Evolutionary conservation across 2,329 filamentous ascomycete species (phyloP), one percentile per base, ranked within the genome.

Genomic region (Juglanconis sp.): DNA sequence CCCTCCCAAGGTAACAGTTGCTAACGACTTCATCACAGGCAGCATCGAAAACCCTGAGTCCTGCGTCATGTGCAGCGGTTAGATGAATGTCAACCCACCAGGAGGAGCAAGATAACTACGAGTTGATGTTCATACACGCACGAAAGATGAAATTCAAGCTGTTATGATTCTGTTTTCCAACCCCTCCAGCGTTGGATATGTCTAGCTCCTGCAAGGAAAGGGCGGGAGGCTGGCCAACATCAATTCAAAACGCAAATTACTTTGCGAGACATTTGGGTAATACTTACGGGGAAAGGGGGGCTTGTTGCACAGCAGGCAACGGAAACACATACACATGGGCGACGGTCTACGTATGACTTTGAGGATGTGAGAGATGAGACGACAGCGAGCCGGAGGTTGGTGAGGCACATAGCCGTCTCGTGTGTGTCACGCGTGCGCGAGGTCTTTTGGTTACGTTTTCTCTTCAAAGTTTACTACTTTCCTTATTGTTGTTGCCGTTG

Each of bases 11-110:
- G 44, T 36, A 17, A 17, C 13, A 58, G 53, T 57, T 34, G 63
- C 70, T 77, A 70, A 81, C 72, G 68, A 69, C 15, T 34, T 35
- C 44, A 52, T 56, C 48, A 69, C 62, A 90, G 87, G 87, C 82
- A 97, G 93, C 78, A 98, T 99, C 75, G 93, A 98, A 73, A 97
- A 98, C 81, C 92, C 89, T 68, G 95, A 99, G 74, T 83, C 89
- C 52, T 99, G 95, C 74, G 74, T 96, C 66, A 98, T 99, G 95
- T 99, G 95, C 87, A 96, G 91, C 77, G 94, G 93, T 80, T 98
- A 84, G 75, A 70, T 49, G 24, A 51, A 38, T 6, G 38, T 56
- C 15, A 47, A 56, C 44, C 58, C 15, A 38, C 35, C 7, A n/a
- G 36, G 48, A 36, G 44, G 40, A 47, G 51, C 24, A 24, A 56